A percentile compares a stretch with the other conserved stretches of the same genome.
These are phyloP conservation scores for Sarocladium strictum DNA, from an alignment of 2,329 filamentous ascomycete genomes.

Conservation along the genomic window DNA sequence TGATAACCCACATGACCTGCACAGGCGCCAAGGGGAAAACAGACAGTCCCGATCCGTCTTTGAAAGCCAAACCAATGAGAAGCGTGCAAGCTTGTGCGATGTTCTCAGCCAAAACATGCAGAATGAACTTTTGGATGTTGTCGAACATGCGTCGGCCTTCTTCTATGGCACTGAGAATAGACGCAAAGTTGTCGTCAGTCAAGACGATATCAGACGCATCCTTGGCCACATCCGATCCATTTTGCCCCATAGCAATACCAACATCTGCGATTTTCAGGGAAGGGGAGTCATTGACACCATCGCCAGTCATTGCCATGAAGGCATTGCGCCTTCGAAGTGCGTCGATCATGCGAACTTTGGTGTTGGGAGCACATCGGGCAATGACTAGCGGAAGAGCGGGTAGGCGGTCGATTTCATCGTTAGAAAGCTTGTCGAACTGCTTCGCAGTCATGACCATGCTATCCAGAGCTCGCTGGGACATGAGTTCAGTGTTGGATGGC, in stretches of 20 bases:
- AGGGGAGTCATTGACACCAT: conserved; percentile 63
- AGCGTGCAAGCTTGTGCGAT: conserved; percentile 63
- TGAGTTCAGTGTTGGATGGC: conserved; percentile 30
- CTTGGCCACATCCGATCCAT: conserved; percentile 61
- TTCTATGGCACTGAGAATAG: conserved; percentile 59
- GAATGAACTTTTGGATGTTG: conserved; percentile 64
- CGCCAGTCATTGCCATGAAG: conserved; percentile 63
- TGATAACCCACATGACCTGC: conserved; percentile 75
- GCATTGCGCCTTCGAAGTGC: conserved; percentile 56
- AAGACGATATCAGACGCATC: conserved; percentile 58
- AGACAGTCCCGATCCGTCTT: conserved; percentile 55
- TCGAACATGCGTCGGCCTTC: conserved; percentile 61
- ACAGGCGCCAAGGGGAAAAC: conserved; percentile 68
- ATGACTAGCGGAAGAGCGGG: conserved; percentile 59
- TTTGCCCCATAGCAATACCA: conserved; percentile 62
- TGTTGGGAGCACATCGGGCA: conserved; percentile 60
- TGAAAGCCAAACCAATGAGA: conserved; percentile 64
- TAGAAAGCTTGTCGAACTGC: conserved; percentile 61
- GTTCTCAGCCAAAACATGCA: conserved; percentile 62
- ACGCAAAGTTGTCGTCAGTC: conserved; percentile 63
- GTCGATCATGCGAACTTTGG: conserved; percentile 67
- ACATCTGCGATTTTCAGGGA: conserved; percentile 61
- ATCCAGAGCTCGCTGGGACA: conserved; percentile 44
- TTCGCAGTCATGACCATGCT: conserved; percentile 60
- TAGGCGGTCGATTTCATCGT: conserved; percentile 55